Conservation (phyloP, 768 basidiomycete species). For the Trametes villosa region DNA sequence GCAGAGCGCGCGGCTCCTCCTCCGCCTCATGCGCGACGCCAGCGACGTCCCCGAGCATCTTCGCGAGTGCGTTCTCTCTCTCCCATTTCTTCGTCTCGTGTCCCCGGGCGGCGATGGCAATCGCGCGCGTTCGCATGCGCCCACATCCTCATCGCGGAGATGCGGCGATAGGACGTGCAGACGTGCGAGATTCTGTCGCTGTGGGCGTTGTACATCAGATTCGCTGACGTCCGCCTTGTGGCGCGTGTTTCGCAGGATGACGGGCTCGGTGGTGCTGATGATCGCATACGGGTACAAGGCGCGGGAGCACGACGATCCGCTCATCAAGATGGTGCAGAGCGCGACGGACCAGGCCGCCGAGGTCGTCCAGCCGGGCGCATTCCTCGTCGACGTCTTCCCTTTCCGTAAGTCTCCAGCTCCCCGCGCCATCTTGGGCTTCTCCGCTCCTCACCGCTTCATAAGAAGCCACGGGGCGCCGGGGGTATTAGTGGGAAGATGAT, state of each 20-base stretch:
- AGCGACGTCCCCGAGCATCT: conserved; percentile 42
- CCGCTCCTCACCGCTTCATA: too few species aligned
- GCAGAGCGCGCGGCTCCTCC: conserved; percentile 48
- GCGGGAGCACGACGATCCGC: conserved; percentile 22
- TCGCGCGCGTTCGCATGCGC: too few species aligned
- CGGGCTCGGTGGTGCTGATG: conserved; percentile 34
- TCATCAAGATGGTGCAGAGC: conserved; percentile 27
- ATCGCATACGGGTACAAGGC: conserved; percentile 35
- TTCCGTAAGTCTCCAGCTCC: conserved; percentile 28
- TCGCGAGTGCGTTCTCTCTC: conserved; percentile 42
- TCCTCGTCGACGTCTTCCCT: conserved; percentile 38
- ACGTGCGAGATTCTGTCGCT: too few species aligned
- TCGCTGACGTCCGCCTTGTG: neutral
- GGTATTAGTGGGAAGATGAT: neutral
- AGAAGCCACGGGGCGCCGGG: too few species aligned
- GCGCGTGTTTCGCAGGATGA: conserved; percentile 23
- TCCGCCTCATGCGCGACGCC: conserved; percentile 46
- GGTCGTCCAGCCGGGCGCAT: conserved; percentile 38
- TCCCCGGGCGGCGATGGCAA: too few species aligned
- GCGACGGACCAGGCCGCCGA: conserved; percentile 29
- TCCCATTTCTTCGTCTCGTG: neutral
- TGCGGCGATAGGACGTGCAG: too few species aligned
- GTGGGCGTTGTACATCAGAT: too few species aligned
- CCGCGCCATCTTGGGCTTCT: neutral
- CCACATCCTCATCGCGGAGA: too few species aligned